These are phyloP conservation scores for Pseudogymnoascus sp. DNA, from an alignment of 2,329 filamentous ascomycete genomes.

Conservation along the genomic window DNA sequence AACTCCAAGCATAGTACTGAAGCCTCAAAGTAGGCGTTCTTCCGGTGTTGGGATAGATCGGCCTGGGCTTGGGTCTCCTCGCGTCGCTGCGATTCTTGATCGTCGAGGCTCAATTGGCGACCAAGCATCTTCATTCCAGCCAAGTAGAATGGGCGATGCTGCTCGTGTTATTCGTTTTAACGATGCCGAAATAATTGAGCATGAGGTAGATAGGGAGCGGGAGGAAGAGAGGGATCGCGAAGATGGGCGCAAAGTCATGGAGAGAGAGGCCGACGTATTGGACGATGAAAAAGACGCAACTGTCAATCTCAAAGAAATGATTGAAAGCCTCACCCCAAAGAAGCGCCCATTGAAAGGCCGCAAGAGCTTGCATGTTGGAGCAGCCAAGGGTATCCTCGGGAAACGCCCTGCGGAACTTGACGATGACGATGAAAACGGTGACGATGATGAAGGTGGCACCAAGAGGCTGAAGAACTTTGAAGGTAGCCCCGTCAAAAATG, in stretches of 20 bases:
- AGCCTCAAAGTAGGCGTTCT: conserved; percentile 51
- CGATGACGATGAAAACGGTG: conserved; percentile 51
- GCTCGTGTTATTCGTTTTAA: conserved; percentile 53
- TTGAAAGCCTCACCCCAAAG: conserved; percentile 69
- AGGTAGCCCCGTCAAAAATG: conserved; percentile 69
- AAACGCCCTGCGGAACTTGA: conserved; percentile 69
- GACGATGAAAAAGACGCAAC: conserved; percentile 55
- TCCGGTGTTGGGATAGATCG: conserved; percentile 65
- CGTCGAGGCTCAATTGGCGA: conserved; percentile 66
- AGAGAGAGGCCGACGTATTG: conserved; percentile 43
- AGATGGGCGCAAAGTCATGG: conserved; percentile 48
- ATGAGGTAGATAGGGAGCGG: conserved; percentile 56
- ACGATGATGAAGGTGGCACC: conserved; percentile 51
- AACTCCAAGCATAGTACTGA: conserved; percentile 58
- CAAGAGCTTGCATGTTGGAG: conserved; percentile 71
- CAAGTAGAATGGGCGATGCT: conserved; percentile 32
- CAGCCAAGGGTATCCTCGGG: conserved; percentile 64
- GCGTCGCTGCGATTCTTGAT: conserved; percentile 63
- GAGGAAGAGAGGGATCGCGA: conserved; percentile 56
- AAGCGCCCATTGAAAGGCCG: conserved; percentile 59
- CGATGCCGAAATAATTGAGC: conserved; percentile 55
- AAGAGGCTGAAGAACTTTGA: conserved; percentile 67
- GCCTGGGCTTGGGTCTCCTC: conserved; percentile 67
- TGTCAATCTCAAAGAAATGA: conserved; percentile 66
- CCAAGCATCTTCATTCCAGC: conserved; percentile 54